Percentiles rank a stretch among this genome's conserved stretches.
Evolutionary conservation across 345 rosid genomes (phyloP).

Genomic region (Toxicodendron radicans): DNA sequence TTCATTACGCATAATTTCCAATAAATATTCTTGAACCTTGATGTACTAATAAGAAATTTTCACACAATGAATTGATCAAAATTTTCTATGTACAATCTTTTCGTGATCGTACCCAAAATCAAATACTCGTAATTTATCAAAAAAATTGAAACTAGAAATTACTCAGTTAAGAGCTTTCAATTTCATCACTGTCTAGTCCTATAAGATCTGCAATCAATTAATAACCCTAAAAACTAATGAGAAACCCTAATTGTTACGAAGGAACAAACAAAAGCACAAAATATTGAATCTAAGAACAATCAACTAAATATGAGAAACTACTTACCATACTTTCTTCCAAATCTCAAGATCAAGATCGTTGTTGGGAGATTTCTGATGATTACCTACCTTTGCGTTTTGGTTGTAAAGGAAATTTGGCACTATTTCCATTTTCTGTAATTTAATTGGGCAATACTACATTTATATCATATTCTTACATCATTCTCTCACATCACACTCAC

Average conservation of each 20-base stretch:
- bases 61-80: background rate
- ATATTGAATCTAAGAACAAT: background rate
- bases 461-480: too few species aligned
- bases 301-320: background rate
- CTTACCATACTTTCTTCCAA: conserved; percentile 14
- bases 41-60: background rate
- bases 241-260: background rate
- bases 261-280: background rate
- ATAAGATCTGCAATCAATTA: background rate
- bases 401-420: background rate
- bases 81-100: background rate
- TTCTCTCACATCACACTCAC: too few species aligned
- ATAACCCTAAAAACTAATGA: background rate
- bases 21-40: background rate
- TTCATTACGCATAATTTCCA: background rate
- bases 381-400: background rate
- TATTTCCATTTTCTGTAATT: background rate
- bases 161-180: background rate
- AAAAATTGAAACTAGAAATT: background rate
- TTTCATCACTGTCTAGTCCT: background rate
- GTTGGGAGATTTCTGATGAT: background rate
- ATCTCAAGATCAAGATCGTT: background rate
- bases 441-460: too few species aligned
- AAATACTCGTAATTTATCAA: background rate
- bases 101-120: background rate